Percentiles rank a stretch among this genome's conserved stretches.
Evolutionary conservation across 2,329 filamentous ascomycete species (phyloP).

Genomic region (Graphilbum fragrans): DNA sequence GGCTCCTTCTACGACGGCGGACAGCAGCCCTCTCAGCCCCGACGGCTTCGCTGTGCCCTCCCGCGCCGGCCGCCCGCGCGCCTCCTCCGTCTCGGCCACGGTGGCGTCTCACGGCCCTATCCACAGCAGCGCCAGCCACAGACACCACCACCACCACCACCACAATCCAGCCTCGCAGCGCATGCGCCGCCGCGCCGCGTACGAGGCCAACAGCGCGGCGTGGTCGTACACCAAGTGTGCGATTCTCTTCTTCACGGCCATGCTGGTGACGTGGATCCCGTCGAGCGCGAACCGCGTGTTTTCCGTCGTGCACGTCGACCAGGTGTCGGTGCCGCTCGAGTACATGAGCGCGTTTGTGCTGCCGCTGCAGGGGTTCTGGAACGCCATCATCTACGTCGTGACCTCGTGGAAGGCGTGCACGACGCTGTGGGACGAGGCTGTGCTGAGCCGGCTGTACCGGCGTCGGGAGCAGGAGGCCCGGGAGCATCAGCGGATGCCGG

Average conservation of each 20-base stretch:
- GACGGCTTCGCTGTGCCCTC: too few species aligned
- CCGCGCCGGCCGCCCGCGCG: too few species aligned
- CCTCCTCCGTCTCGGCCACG: slow-evolving; percentile 37
- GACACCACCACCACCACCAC: neutral
- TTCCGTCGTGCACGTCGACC: slow-evolving; percentile 44
- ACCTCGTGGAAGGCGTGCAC: slow-evolving; percentile 57
- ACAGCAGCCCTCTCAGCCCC: too few species aligned
- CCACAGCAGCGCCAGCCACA: slow-evolving; percentile 4
- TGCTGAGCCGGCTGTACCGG: slow-evolving; percentile 11
- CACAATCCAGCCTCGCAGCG: slow-evolving; percentile 13
- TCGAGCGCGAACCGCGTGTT: slow-evolving; percentile 70
- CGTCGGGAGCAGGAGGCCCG: neutral
- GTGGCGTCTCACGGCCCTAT: slow-evolving; percentile 28
- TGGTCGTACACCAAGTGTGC: slow-evolving; percentile 61
- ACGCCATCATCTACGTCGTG: slow-evolving; percentile 61
- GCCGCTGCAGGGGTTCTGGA: slow-evolving; percentile 77
- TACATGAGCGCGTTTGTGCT: slow-evolving; percentile 63
- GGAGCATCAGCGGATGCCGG: too few species aligned
- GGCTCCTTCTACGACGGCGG: neutral
- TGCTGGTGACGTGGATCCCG: slow-evolving; percentile 64
- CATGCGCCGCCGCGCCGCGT: slow-evolving; percentile 22
- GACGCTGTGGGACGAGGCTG: slow-evolving; percentile 27
- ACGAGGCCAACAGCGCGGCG: slow-evolving; percentile 49
- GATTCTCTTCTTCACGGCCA: slow-evolving; percentile 57
- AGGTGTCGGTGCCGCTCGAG: slow-evolving; percentile 47